A percentile compares a stretch with the other conserved stretches of the same genome.
These are phyloP conservation scores for Cladosporium sphaerospermum DNA, from an alignment of 2,329 filamentous ascomycete species.

Conservation along the genomic window DNA sequence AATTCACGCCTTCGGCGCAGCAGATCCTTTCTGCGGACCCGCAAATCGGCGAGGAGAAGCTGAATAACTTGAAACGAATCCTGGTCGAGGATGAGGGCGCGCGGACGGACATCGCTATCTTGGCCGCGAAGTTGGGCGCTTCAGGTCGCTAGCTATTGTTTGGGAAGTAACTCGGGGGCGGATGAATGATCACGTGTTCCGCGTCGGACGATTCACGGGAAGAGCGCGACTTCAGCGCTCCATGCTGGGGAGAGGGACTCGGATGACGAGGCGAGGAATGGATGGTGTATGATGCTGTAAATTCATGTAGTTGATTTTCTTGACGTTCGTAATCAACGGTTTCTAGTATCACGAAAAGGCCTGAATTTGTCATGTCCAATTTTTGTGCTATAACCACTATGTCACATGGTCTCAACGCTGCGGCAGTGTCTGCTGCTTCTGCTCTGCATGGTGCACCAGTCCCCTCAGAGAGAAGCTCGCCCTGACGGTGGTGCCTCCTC, in stretches of 20 bases:
- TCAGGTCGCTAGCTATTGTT: background rate
- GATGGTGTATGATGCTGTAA: too few species aligned
- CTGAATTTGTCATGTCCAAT: background rate
- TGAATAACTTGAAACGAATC: constrained; percentile 65
- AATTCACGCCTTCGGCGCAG: constrained; percentile 37
- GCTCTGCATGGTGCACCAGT: constrained; percentile 12
- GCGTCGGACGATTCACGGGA: too few species aligned
- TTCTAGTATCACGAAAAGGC: too few species aligned
- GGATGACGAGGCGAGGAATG: too few species aligned
- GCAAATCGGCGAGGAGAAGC: constrained; percentile 48
- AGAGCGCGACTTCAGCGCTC: too few species aligned
- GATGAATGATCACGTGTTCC: too few species aligned
- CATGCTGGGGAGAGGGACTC: too few species aligned
- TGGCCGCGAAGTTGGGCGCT: constrained; percentile 21
- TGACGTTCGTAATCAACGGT: too few species aligned
- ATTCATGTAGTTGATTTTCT: too few species aligned
- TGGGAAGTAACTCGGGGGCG: too few species aligned
- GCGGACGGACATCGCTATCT: constrained; percentile 48
- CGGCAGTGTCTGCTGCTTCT: constrained; percentile 7
- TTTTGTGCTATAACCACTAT: background rate
- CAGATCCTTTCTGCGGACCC: constrained; percentile 33
- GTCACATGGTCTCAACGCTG: background rate
- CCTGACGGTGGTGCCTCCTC: constrained; percentile 27
- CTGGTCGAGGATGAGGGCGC: constrained; percentile 60
- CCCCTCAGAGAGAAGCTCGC: constrained; percentile 35